Evolutionary conservation across 23 red algal genomes (phyloP).

Genomic region (Gracilariopsis chorda): DNA sequence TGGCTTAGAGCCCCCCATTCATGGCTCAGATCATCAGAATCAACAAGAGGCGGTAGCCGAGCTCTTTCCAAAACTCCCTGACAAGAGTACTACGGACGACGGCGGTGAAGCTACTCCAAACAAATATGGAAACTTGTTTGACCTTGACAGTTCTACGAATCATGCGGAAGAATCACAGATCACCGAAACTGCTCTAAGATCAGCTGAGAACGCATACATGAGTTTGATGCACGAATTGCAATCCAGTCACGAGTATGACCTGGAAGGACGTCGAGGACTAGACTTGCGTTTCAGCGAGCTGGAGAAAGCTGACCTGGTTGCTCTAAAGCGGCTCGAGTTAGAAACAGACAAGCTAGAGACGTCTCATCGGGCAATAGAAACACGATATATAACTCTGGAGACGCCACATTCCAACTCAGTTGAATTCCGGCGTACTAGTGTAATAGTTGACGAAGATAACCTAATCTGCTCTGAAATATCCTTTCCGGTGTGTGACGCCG

Average conservation of each 20-base stretch:
- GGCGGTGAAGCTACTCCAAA: too few species aligned
- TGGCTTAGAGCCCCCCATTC: too few species aligned
- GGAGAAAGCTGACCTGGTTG: background rate
- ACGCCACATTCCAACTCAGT: background rate
- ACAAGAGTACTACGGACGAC: too few species aligned
- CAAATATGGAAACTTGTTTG: too few species aligned
- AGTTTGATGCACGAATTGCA: background rate
- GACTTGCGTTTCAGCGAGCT: background rate
- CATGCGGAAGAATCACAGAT: background rate
- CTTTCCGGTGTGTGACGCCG: too few species aligned
- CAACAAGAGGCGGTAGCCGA: too few species aligned
- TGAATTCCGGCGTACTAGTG: too few species aligned
- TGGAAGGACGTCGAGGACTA: background rate
- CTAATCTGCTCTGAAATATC: too few species aligned
- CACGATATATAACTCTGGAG: background rate
- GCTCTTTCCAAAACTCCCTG: too few species aligned
- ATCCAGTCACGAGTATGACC: background rate
- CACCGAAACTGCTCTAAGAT: background rate
- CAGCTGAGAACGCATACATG: background rate
- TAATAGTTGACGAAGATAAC: too few species aligned
- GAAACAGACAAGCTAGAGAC: background rate
- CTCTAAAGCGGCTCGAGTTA: background rate
- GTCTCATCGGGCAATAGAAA: background rate
- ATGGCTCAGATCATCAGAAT: too few species aligned
- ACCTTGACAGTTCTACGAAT: too few species aligned